Evolutionary conservation across 768 basidiomycete genomes (phyloP), one percentile per base, ranked within the genome.

Genomic region (Paxillus ammoniavirescens): DNA sequence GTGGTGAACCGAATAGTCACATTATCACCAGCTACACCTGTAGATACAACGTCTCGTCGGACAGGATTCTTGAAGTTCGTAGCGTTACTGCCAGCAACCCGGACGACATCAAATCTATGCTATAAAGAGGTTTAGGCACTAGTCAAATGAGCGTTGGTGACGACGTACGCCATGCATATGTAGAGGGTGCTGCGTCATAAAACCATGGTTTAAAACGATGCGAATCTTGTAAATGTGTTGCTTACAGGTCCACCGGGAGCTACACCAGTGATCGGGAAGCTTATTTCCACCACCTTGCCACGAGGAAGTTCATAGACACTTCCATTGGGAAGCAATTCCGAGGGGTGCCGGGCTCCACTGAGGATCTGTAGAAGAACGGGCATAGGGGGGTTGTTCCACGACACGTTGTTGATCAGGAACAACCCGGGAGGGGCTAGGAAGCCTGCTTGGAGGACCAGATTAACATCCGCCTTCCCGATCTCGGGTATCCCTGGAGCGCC

Each of bases 301-400:
- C 52, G 63, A 0, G 79, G 77, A 4, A 86, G 71, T 1, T 63
- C 55, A 55, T 78, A 79, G 5, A 84, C 67, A 8, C 74, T 73
- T 10, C 81, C 83, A 0, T 51, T 17, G 0, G 82, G 84, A 10
- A 85, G 60, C 8, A 86, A 65, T 1, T 79, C 69, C n/a, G 70
- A 67, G 0, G 83, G 71, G 10, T 73, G 69, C 28, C 61, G 61
- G 0, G 77, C 76, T 0, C 84, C 84, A 52, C 77, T 83, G 33
- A 86, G 62, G 33, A 84, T 81, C 58, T 86, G 84, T 1, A 84
- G 72, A 14, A 86, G 73, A 4, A 83, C 80, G 0, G 84, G 82
- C 1, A 77, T 65, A 0, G 71, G 63, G 0, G 83, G 79, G 6
- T 71, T 62, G 5, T 62, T 23, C 48, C 63, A 83, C 15, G 73